Percentiles rank a stretch among this genome's conserved stretches.
These are phyloP conservation scores for Xerocomellus amylosporus DNA, from an alignment of 768 basidiomycete species.

Conservation along the genomic window DNA sequence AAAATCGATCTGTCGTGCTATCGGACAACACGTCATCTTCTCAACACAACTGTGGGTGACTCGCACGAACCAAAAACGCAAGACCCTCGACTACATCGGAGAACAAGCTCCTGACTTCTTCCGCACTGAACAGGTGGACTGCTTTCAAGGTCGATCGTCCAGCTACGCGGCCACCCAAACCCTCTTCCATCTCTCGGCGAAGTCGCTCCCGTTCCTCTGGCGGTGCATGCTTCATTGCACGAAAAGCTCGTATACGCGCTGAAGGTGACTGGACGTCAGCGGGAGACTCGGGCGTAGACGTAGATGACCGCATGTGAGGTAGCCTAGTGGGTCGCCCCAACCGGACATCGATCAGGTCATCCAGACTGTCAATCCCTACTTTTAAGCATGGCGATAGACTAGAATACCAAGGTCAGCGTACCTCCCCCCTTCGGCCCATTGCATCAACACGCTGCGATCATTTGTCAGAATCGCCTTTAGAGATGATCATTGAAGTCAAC, in stretches of 20 bases:
- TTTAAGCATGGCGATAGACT: background rate
- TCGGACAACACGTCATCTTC: conserved; percentile 8
- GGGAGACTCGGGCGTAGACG: conserved; percentile 22
- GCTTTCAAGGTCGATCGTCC: conserved; percentile 53
- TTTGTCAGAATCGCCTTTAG: background rate
- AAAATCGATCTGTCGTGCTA: conserved; percentile 83
- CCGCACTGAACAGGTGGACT: conserved; percentile 80
- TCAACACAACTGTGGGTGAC: background rate
- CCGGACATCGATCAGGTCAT: conserved; percentile 82
- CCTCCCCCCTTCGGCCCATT: conserved; percentile 90
- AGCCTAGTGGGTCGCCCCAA: conserved; percentile 53
- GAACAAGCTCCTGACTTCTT: conserved; percentile 80
- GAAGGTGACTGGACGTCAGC: conserved; percentile 53
- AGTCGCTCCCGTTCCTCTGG: conserved; percentile 63
- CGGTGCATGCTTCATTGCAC: conserved; percentile 61
- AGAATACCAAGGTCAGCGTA: conserved; percentile 14
- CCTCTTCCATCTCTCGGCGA: conserved; percentile 47
- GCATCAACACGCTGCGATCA: conserved; percentile 71
- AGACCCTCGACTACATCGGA: conserved; percentile 84
- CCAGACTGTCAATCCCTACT: conserved; percentile 45
- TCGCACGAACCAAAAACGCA: conserved; percentile 67
- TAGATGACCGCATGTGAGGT: conserved; percentile 41
- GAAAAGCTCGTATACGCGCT: conserved; percentile 73
- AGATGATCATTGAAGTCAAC: conserved; percentile 21
- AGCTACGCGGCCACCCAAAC: conserved; percentile 19